Conservation (phyloP, 2,329 filamentous ascomycete genomes). For the Fusarium verticillioides region DNA sequence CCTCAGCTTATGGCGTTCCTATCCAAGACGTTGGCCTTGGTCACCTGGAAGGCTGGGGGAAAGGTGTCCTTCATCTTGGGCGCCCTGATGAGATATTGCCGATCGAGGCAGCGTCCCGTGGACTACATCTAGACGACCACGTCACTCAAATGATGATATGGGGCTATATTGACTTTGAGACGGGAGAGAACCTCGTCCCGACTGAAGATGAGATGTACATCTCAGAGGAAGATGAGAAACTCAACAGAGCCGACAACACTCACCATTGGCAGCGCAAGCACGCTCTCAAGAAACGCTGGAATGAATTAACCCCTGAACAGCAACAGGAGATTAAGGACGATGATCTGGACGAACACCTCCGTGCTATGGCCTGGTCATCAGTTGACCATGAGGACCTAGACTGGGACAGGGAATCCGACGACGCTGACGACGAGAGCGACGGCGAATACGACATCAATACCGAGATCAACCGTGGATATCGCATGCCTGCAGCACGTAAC, state of each 20-base stretch:
- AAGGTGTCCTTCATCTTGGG: conserved; percentile 57
- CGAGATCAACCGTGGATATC: conserved; percentile 33
- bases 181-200: conserved; percentile 62
- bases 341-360: conserved; percentile 51
- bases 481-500: conserved; percentile 18
- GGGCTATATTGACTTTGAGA: conserved; percentile 68
- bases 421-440: conserved; percentile 23
- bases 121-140: conserved; percentile 63
- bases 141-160: conserved; percentile 69
- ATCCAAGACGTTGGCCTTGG: conserved; percentile 61
- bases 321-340: conserved; percentile 52
- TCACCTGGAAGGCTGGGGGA: conserved; percentile 68
- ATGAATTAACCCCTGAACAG: conserved; percentile 50
- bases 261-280: conserved; percentile 59
- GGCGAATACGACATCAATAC: conserved; percentile 30
- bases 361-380: conserved; percentile 50
- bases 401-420: conserved; percentile 27
- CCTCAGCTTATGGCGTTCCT: conserved; percentile 63
- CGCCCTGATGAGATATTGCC: conserved; percentile 69
- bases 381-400: conserved; percentile 35
- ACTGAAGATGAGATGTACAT: conserved; percentile 63
- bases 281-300: conserved; percentile 58
- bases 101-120: conserved; percentile 63
- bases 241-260: conserved; percentile 48
- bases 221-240: conserved; percentile 56